Percentiles rank a stretch among this genome's conserved stretches.
Evolutionary conservation across 1,284 basidiomycete species (phyloP).

Genomic region (Ganoderma resinaceum): DNA sequence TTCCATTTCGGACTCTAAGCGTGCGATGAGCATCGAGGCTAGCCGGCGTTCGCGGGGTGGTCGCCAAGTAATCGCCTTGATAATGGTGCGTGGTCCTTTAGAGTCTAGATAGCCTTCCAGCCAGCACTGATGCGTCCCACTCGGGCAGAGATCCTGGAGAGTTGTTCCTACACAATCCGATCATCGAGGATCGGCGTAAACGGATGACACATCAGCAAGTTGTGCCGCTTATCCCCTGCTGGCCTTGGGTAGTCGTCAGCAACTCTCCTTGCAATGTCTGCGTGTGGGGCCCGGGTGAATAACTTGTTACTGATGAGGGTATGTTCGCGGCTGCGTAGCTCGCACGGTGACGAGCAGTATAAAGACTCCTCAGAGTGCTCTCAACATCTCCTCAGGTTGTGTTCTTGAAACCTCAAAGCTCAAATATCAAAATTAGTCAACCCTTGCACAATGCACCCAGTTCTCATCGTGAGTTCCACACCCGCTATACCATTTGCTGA

Average conservation of each 20-base stretch:
- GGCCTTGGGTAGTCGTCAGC: background rate
- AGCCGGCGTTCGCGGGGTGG: no score
- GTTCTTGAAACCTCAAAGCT: background rate
- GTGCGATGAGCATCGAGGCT: background rate
- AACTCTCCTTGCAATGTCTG: background rate
- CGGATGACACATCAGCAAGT: background rate
- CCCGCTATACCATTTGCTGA: background rate
- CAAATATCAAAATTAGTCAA: background rate
- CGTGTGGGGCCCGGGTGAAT: no score
- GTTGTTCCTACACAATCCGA: background rate
- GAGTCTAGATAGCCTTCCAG: background rate
- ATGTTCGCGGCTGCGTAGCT: accelerated
- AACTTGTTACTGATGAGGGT: background rate
- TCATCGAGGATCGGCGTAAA: background rate
- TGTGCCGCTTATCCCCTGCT: background rate
- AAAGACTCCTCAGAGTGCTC: background rate
- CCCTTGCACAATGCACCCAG: background rate
- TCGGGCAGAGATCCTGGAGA: background rate
- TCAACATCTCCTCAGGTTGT: no score
- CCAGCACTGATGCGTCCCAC: background rate
- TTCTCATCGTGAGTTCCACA: background rate
- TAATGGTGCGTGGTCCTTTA: background rate
- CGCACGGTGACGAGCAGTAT: no score
- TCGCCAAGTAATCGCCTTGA: background rate
- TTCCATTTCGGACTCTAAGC: slow-evolving; percentile 1